phyloP scores from a whole-genome alignment of 2,329 filamentous ascomycete species.

The Tolypocladium guangdongense region DNA sequence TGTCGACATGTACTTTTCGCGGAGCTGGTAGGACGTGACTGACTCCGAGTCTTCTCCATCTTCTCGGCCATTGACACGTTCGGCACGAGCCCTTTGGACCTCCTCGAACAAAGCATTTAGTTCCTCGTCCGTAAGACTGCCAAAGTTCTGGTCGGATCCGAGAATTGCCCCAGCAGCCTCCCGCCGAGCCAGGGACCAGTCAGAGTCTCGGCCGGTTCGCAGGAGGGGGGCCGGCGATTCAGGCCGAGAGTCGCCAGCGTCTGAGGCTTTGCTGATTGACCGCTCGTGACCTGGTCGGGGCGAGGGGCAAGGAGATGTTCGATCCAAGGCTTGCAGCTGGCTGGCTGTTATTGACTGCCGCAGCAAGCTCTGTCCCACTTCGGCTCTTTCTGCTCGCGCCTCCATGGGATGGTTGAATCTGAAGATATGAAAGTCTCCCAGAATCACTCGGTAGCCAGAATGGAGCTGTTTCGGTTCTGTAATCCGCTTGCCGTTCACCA shows the following conservation, averaged over 20 bases:
- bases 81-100: constrained; percentile 75
- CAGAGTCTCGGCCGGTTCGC: constrained; percentile 64
- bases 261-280: constrained; percentile 69
- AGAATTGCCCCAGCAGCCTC: constrained; percentile 89
- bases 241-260: constrained; percentile 66
- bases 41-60: constrained; percentile 87
- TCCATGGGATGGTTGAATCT: constrained; percentile 97
- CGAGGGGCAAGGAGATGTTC: constrained; percentile 49
- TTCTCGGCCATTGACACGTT: constrained; percentile 60
- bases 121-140: constrained; percentile 84
- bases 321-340: constrained; percentile 48
- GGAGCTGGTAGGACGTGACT: constrained; percentile 70
- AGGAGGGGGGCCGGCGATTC: constrained; percentile 64
- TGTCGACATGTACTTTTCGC: constrained; percentile 92
- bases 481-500: constrained; percentile 92
- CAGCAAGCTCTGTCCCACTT: constrained; percentile 67
- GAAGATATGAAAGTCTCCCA: constrained; percentile 98
- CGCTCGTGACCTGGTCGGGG: constrained; percentile 56
- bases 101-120: constrained; percentile 90
- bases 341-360: constrained; percentile 67
- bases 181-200: constrained; percentile 87
- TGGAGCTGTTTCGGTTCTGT: constrained; percentile 75
- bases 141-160: constrained; percentile 84
- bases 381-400: constrained; percentile 81
- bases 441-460: constrained; percentile 87